A percentile compares a stretch with the other conserved stretches of the same genome.
Conservation (phyloP, 1,284 basidiomycete species). For the Trametes polyzona region DNA sequence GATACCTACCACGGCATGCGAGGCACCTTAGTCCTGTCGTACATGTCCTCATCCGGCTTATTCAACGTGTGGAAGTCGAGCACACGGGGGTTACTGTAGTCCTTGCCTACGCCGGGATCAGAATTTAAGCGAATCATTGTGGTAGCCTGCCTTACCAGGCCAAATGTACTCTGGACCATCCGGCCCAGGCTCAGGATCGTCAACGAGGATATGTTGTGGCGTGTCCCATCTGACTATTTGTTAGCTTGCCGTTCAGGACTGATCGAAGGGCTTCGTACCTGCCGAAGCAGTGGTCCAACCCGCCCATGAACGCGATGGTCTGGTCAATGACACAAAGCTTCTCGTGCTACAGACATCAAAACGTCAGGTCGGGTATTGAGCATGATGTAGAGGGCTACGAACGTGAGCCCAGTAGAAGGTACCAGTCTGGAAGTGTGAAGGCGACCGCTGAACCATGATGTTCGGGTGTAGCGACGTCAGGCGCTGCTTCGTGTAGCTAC, state of each 20-base stretch:
- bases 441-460: constrained; percentile 96
- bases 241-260: not conserved
- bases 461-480: constrained; percentile 88
- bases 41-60: constrained; percentile 95
- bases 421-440: constrained; percentile 96
- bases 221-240: constrained; percentile 84
- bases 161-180: constrained; percentile 76
- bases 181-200: constrained; percentile 71
- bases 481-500: constrained; percentile 89
- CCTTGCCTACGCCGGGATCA: constrained; percentile 64
- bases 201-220: constrained; percentile 88
- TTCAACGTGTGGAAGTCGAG: constrained; percentile 87
- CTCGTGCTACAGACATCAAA: constrained; percentile 84
- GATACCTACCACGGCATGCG: constrained; percentile 91
- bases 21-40: constrained; percentile 86
- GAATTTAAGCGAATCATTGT: no score
- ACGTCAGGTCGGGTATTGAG: not conserved
- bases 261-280: constrained; percentile 43
- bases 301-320: constrained; percentile 98
- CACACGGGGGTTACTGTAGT: constrained; percentile 92
- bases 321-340: constrained; percentile 98
- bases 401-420: constrained; percentile 99
- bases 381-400: not conserved
- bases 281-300: constrained; percentile 92
- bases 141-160: constrained; percentile 61